Evolutionary conservation across 1,139 yeast genomes (phyloP), one percentile per base, ranked within the genome.

Genomic region (Candida buenavistaensis): DNA sequence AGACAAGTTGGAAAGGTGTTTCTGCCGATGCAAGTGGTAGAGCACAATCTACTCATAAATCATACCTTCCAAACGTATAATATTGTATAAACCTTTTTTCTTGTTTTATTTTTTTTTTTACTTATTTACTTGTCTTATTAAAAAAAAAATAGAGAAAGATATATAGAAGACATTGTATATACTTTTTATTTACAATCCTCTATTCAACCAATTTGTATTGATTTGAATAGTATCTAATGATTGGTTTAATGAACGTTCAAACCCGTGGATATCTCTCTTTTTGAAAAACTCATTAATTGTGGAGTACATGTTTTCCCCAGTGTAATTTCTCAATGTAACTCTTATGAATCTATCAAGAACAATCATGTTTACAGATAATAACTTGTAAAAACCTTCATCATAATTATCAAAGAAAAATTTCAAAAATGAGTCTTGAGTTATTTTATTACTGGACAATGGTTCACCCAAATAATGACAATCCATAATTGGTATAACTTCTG

Each of bases 1-100:
- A 94, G 78, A 97, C 97, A 46, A 98, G 92, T 66, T 92, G 99
- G 99, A 98, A 98, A 46, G 92, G 98, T 70, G 27, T 23, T 14
- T 19, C 27, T 57, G 95, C 83, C 51, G 99, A 92, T 66, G 98
- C 99, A 36, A 85, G 96, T 39, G 99, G 99, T 47, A 87, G 99
- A 72, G 90, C 75, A 58, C 97, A 95, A 50, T 78, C 85, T 68
- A 81, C 85, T 51, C 98, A 92, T 64, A 89, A 84, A 40, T 26
- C 28, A 12, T 14, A 20, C 6, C 16, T 30, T 30, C 19, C 19
- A 17, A 17, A 17, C 19, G 14, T 30, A n/a, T 24, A 28, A 25
- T 28, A 22, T 16, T 27, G 17, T 30, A 28, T 14, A 15, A 28
- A 31, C 11, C 20, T n/a, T n/a, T n/a, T n/a, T n/a, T n/a, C n/a